Conservation (phyloP, 768 basidiomycete genomes). For the Candolleomyces eurysporus region DNA sequence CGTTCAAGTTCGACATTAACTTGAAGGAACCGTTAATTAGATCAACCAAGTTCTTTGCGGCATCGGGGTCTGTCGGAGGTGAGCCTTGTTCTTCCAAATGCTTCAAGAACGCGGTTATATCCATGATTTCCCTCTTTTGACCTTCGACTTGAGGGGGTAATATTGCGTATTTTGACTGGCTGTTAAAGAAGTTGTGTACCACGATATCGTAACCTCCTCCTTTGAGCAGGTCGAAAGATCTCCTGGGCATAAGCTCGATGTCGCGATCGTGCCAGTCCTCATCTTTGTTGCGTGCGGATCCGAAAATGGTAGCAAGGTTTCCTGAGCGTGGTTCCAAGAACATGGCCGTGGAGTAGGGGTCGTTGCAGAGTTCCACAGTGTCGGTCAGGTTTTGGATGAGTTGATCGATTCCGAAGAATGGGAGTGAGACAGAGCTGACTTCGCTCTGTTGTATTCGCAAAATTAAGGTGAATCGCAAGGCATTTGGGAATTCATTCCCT, state of each 20-base stretch:
- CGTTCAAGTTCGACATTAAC: background rate
- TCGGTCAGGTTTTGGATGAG: background rate
- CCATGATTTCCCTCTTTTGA: background rate
- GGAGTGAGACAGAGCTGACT: background rate
- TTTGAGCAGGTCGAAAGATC: too few species aligned
- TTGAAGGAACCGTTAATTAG: background rate
- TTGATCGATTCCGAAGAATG: background rate
- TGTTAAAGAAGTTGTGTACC: too few species aligned
- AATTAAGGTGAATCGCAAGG: background rate
- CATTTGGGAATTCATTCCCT: background rate
- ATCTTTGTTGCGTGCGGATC: background rate
- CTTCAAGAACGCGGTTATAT: background rate
- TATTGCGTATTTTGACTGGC: background rate
- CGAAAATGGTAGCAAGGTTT: background rate
- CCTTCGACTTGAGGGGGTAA: background rate
- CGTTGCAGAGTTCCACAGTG: background rate
- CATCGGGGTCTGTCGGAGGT: background rate
- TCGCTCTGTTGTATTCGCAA: too few species aligned
- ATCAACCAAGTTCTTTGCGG: background rate
- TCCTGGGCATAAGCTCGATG: background rate
- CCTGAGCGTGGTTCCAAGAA: background rate
- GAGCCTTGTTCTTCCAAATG: background rate
- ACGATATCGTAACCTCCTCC: too few species aligned
- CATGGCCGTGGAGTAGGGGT: background rate
- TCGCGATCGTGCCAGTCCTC: background rate